These are phyloP conservation scores for Colletotrichum horii DNA, from an alignment of 2,329 filamentous ascomycete species.

Conservation along the genomic window DNA sequence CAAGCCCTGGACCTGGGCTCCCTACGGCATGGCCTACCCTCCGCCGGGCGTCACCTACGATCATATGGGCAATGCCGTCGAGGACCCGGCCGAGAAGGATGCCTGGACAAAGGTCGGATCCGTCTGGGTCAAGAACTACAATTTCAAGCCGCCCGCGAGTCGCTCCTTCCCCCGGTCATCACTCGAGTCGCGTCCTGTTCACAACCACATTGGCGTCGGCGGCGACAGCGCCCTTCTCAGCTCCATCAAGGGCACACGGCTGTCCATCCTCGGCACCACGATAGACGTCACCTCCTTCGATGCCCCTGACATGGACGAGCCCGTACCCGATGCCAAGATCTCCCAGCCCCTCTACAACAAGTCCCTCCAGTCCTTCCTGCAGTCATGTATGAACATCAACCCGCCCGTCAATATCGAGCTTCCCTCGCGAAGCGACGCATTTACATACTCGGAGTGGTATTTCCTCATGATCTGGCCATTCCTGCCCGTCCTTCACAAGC, in stretches of 20 bases:
- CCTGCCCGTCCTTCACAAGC: conserved; percentile 78
- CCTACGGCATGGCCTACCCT: conserved; percentile 20
- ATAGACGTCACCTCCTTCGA: conserved; percentile 80
- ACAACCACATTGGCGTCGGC: conserved; percentile 71
- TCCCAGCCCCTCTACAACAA: conserved; percentile 67
- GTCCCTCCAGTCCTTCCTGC: conserved; percentile 73
- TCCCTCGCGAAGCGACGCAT: conserved; percentile 68
- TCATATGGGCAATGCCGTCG: conserved; percentile 27
- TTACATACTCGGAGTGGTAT: conserved; percentile 76
- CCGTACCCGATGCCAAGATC: conserved; percentile 42
- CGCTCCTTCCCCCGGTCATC: conserved; percentile 34
- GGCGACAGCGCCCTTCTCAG: conserved; percentile 70
- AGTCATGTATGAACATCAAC: conserved; percentile 67
- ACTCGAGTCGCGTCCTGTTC: conserved; percentile 51
- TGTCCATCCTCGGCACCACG: conserved; percentile 81
- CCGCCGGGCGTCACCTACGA: conserved; percentile 29
- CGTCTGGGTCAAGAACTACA: conserved; percentile 38
- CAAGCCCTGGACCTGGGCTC: conserved; percentile 47
- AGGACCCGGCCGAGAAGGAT: conserved; percentile 27
- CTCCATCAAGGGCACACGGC: conserved; percentile 75
- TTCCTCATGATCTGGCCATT: conserved; percentile 76
- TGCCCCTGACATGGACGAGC: conserved; percentile 70
- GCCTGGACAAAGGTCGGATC: conserved; percentile 37
- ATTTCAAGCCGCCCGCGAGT: conserved; percentile 24
- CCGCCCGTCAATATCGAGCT: conserved; percentile 62